phyloP scores from a whole-genome alignment of 768 basidiomycete genomes.

The Boletus rex-veris region DNA sequence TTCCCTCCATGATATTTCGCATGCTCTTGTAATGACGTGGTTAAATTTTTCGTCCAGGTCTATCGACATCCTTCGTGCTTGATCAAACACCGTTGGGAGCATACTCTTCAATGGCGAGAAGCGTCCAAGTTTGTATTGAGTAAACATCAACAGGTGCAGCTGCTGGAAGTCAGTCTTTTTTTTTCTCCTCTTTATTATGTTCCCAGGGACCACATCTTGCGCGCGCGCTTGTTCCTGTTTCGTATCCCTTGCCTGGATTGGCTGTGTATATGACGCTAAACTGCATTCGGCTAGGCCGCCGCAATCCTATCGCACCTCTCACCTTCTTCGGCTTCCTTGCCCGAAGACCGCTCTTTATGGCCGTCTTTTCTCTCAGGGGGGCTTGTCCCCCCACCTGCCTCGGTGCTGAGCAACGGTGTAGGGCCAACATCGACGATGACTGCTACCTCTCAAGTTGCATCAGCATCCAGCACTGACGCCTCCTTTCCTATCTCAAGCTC shows the following conservation, averaged over 20 bases:
- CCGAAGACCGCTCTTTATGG: constrained; percentile 93
- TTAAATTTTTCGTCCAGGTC: constrained; percentile 43
- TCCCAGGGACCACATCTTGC: background rate
- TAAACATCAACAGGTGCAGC: constrained; percentile 96
- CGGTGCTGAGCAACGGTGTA: constrained; percentile 9
- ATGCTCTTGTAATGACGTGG: background rate
- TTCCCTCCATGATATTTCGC: constrained; percentile 1
- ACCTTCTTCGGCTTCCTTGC: constrained; percentile 67
- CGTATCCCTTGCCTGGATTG: background rate
- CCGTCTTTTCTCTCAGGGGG: constrained; percentile 78
- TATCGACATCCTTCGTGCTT: constrained; percentile 93
- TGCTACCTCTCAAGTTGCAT: constrained; percentile 8
- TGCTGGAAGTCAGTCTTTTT: constrained; percentile 66
- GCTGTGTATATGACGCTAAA: constrained; percentile 2
- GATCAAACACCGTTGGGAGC: constrained; percentile 98
- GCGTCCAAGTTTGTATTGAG: constrained; percentile 85
- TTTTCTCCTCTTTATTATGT: background rate
- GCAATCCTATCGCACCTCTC: constrained; percentile 90
- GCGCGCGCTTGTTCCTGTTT: background rate
- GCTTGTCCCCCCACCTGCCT: constrained; percentile 50
- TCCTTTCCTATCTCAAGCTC: constrained; percentile 46
- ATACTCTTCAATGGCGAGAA: constrained; percentile 94
- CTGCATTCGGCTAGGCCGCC: constrained; percentile 58
- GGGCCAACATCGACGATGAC: constrained; percentile 13
- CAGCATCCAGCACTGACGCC: background rate